A percentile compares a stretch with the other conserved stretches of the same genome.
Evolutionary conservation across 148 eudicot genomes (phyloP).

Genomic region (Polygonum aviculare): DNA sequence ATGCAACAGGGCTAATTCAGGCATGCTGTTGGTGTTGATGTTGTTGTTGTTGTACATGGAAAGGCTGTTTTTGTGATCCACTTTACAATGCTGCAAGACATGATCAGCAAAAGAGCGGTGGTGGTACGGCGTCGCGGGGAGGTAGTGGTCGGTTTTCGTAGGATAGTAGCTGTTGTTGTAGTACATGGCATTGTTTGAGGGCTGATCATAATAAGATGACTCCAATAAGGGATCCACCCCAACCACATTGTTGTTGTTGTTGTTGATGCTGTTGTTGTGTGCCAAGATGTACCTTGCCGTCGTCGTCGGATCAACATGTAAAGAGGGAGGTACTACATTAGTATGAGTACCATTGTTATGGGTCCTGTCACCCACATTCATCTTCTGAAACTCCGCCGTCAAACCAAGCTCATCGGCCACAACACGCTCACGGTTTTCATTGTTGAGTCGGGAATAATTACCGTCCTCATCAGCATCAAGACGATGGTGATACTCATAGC

Average conservation of each 20-base stretch:
- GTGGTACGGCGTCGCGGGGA: neutral
- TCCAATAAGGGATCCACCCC: neutral
- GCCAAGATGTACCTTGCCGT: neutral
- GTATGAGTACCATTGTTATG: conserved; percentile 12
- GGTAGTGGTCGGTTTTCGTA: conserved; percentile 2
- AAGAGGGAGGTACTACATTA: neutral
- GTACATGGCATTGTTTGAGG: conserved; percentile 16
- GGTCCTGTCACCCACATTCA: conserved; percentile 26
- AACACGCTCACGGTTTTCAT: conserved; percentile 12
- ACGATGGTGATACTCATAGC: too few species aligned
- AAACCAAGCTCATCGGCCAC: conserved; percentile 30
- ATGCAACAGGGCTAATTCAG: conserved; percentile 17
- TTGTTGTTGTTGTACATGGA: conserved; percentile 1
- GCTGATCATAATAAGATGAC: conserved; percentile 5
- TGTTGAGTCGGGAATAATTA: conserved; percentile 12
- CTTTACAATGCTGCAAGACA: conserved; percentile 17
- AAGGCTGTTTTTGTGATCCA: conserved; percentile 11
- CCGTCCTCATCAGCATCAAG: conserved; percentile 21
- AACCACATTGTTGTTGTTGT: neutral
- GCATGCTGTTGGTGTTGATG: neutral
- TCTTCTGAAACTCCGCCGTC: conserved; percentile 22
- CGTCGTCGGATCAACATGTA: neutral
- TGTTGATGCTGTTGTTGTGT: neutral
- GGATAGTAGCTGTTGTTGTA: too few species aligned
- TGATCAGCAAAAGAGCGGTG: conserved; percentile 15